Evolutionary conservation across 2,329 filamentous ascomycete species (phyloP).

Genomic region (Cytospora chrysosperma): DNA sequence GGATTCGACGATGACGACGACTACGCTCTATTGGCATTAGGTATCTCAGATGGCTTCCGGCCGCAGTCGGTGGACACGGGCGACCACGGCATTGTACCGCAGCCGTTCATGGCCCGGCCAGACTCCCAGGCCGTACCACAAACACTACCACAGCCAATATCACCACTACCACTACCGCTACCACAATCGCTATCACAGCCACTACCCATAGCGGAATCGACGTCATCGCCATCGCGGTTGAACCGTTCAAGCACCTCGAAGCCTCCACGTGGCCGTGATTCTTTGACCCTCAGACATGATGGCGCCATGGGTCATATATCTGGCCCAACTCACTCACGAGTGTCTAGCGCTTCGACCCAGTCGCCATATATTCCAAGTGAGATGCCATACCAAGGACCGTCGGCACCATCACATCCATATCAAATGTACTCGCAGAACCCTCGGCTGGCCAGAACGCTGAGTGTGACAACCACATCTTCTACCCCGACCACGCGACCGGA

Average conservation of each 20-base stretch:
- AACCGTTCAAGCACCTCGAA: slow-evolving; percentile 58
- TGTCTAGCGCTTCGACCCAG: slow-evolving; percentile 38
- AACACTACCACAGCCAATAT: neutral
- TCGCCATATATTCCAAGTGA: slow-evolving; percentile 47
- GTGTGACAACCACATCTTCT: slow-evolving; percentile 54
- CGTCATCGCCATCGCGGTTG: slow-evolving; percentile 23
- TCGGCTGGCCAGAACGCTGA: slow-evolving; percentile 72
- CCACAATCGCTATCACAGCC: neutral
- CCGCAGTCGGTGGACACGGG: slow-evolving; percentile 1
- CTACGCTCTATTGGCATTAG: slow-evolving; percentile 20
- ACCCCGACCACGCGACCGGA: slow-evolving; percentile 32
- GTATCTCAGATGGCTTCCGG: slow-evolving; percentile 23
- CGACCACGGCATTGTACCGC: neutral
- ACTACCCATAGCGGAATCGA: neutral
- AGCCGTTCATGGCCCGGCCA: neutral
- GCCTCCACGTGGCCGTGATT: slow-evolving; percentile 47
- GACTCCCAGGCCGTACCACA: neutral
- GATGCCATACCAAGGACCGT: slow-evolving; percentile 67
- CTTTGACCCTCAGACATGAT: slow-evolving; percentile 53
- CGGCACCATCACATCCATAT: slow-evolving; percentile 80
- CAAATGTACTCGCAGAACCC: slow-evolving; percentile 78
- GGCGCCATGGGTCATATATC: slow-evolving; percentile 39
- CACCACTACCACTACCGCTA: neutral
- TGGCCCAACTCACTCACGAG: slow-evolving; percentile 27
- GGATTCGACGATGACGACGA: slow-evolving; percentile 19